These are phyloP conservation scores for Rhododendron kiyosumense DNA, from an alignment of 148 eudicot genomes.

Conservation along the genomic window DNA sequence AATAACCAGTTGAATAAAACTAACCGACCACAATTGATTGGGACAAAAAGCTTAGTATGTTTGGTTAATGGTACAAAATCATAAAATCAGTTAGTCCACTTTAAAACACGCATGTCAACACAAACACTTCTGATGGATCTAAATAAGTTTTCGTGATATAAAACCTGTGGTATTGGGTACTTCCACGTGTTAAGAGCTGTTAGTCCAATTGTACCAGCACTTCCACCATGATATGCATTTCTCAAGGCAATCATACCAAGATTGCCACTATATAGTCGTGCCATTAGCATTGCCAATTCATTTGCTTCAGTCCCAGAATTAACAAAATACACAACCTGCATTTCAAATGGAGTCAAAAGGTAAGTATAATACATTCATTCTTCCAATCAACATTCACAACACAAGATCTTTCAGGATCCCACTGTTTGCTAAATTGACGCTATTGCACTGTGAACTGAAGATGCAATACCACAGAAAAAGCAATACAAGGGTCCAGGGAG, in stretches of 20 bases:
- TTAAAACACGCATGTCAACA: background rate
- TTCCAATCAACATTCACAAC: background rate
- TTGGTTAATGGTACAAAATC: background rate
- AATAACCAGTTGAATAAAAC: background rate
- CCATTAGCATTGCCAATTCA: conserved; percentile 94
- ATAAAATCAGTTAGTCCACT: background rate
- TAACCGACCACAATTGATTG: background rate
- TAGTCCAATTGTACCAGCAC: conserved; percentile 69
- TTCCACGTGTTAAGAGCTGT: conserved; percentile 97
- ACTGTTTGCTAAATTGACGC: background rate
- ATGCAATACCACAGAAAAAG: background rate
- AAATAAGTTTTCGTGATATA: background rate
- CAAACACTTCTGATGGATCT: background rate
- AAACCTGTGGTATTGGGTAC: conserved; percentile 88
- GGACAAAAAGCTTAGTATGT: background rate
- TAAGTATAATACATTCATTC: background rate
- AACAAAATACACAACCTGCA: conserved; percentile 96
- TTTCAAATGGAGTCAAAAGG: conserved; percentile 6
- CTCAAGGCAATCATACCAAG: conserved; percentile 85
- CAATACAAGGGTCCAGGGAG: background rate
- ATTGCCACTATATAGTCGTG: conserved; percentile 80
- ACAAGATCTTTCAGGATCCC: background rate
- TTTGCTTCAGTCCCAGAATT: conserved; percentile 99
- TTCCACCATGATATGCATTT: conserved; percentile 99
- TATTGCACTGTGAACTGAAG: background rate